Base-by-base conservation (phyloP, 495 filamentous ascomycete genomes). In the Hypoxylon rickii region DNA sequence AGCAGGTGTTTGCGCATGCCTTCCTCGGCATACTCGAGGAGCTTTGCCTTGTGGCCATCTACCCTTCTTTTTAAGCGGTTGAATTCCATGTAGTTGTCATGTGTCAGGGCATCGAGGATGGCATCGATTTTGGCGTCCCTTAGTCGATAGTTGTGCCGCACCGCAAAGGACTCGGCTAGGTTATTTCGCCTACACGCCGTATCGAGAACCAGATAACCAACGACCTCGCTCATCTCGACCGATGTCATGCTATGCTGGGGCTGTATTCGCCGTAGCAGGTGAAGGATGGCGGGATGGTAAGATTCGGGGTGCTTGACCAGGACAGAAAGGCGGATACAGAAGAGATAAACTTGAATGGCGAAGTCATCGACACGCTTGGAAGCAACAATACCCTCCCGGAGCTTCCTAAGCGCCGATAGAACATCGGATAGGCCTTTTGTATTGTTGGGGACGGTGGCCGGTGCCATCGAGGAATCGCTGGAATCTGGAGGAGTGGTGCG, bases 351-450 rank as follows among this genome's bases (percentile, higher is more conserved):
- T 46, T 86, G 83, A 29, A 84, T 77, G 12, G 86, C 81, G 68
- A 90, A 90, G 42, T 77, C 74, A 49, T 92, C 89, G 39, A 70
- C 65, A 21, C 90, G 86, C 29, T 79, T 74, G 15, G 85, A 84
- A 26, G 90, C 86, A 0, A 93, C 83, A 43, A 97, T 83, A 36
- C 84, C 90, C 75, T 98, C 94, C 36, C 94, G 85, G 32, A 98
- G 81, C 70, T 96, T 97, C 48, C 94, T 86, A 71, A 97, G 89
- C 26, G 92, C 88, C 55, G 84, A 79, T 48, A 87, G 67, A 32
- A 83, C 70, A 16, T 72, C 70, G 4, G 71, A 68, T 38, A 80
- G 65, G n/a, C 73, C 72, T 19, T 71, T 76, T 7, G 68, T 69
- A 29, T 58, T 68, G 38, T 47, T 58, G 7, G 55, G 55, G 13